A percentile compares a stretch with the other conserved stretches of the same genome.
These are phyloP conservation scores for Nadsonia starkeyi-henricii DNA, from an alignment of 1,139 yeast genomes.

Conservation along the genomic window DNA sequence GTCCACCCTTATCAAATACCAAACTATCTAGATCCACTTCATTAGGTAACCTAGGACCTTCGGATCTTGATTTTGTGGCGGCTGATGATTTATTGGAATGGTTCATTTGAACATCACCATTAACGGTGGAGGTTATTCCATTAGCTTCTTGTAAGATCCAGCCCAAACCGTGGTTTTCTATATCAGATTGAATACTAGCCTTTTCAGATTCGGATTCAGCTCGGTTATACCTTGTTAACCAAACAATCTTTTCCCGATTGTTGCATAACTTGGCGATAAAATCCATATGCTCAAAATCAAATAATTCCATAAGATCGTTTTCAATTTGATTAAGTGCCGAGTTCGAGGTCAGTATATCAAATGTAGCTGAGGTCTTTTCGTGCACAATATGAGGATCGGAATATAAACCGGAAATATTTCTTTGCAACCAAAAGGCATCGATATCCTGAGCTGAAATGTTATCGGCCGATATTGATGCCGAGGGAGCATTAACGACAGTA, in stretches of 20 bases:
- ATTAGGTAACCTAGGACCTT: slow-evolving; percentile 29
- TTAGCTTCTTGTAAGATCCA: slow-evolving; percentile 20
- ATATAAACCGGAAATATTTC: slow-evolving; percentile 26
- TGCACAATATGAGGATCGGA: slow-evolving; percentile 28
- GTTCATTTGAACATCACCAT: slow-evolving; percentile 11
- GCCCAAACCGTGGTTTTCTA: slow-evolving; percentile 24
- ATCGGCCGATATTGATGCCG: background rate
- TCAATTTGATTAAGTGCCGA: slow-evolving; percentile 34
- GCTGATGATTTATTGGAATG: slow-evolving; percentile 1
- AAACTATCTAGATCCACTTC: slow-evolving; percentile 51
- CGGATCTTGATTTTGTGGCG: slow-evolving; percentile 8
- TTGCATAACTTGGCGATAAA: slow-evolving; percentile 36
- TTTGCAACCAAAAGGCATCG: slow-evolving; percentile 40
- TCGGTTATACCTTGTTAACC: slow-evolving; percentile 35
- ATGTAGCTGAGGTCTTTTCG: slow-evolving; percentile 20
- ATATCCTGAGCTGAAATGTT: slow-evolving; percentile 24
- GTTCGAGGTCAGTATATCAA: slow-evolving; percentile 24
- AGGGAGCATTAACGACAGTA: background rate
- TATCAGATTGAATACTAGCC: slow-evolving; percentile 20
- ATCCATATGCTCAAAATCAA: slow-evolving; percentile 38
- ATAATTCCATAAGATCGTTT: slow-evolving; percentile 34
- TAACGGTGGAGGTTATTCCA: slow-evolving; percentile 11
- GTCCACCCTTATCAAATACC: slow-evolving; percentile 60
- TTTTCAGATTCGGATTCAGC: slow-evolving; percentile 27
- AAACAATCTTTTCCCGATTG: slow-evolving; percentile 41